A percentile compares a stretch with the other conserved stretches of the same genome.
These are phyloP conservation scores for Beauveria sp. DNA, from an alignment of 2,329 filamentous ascomycete genomes.

Conservation along the genomic window DNA sequence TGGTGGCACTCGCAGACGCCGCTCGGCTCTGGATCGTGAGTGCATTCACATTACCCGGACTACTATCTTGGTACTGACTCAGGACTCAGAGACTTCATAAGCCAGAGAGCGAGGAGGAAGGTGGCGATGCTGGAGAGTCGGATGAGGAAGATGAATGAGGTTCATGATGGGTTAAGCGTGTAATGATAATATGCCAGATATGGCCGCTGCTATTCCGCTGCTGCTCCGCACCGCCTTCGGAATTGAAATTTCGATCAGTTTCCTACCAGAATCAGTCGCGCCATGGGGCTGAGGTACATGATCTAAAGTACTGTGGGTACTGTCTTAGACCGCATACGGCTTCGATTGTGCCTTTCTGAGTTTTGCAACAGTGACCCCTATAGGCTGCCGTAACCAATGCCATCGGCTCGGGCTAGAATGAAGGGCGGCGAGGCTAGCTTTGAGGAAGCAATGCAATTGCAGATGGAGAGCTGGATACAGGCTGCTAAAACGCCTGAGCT, in stretches of 20 bases:
- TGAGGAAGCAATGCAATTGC: too few relatives aligned
- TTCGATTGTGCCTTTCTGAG: background rate
- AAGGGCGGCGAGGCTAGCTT: too few relatives aligned
- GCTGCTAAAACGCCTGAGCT: too few relatives aligned
- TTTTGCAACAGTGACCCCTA: background rate
- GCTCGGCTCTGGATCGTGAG: background rate
- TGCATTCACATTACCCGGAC: background rate
- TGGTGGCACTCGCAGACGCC: background rate
- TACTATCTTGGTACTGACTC: background rate
- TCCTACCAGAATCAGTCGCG: background rate
- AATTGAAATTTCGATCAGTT: background rate
- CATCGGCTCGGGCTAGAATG: too few relatives aligned
- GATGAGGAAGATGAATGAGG: background rate
- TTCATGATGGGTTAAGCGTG: background rate
- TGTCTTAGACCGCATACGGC: background rate
- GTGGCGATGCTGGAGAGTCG: background rate
- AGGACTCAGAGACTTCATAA: background rate
- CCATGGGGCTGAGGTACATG: background rate
- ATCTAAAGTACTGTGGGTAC: background rate
- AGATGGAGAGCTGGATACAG: too few relatives aligned
- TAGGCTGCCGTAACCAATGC: background rate
- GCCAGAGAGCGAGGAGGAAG: background rate
- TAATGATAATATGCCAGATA: background rate
- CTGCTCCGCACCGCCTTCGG: background rate
- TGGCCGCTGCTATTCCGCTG: background rate